Evolutionary conservation across 305 asterid species (phyloP).

Genomic region (Solanum hybrid): DNA sequence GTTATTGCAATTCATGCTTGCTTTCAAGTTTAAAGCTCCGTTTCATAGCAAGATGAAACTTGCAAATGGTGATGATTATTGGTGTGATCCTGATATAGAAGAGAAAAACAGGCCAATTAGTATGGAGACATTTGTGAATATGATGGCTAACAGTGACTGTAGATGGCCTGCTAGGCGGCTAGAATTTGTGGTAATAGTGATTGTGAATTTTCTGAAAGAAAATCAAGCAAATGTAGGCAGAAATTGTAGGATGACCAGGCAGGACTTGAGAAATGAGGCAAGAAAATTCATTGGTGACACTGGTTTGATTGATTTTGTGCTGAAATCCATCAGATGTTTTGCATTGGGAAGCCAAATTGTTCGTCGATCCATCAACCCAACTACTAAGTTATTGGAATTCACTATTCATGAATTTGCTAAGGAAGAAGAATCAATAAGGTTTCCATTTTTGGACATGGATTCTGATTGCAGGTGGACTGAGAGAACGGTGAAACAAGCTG

Average conservation of each 20-base stretch:
- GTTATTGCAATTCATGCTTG: slow-evolving; percentile 43
- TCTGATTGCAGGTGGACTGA: slow-evolving; percentile 21
- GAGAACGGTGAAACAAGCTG: slow-evolving; percentile 16
- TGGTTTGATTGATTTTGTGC: slow-evolving; percentile 53
- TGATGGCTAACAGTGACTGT: slow-evolving; percentile 37
- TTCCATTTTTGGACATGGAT: background rate
- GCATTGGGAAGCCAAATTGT: slow-evolving; percentile 23
- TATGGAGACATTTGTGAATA: slow-evolving; percentile 29
- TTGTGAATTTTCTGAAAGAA: slow-evolving; percentile 43
- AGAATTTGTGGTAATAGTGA: slow-evolving; percentile 35
- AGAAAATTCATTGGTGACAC: slow-evolving; percentile 41
- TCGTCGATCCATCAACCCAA: slow-evolving; percentile 21
- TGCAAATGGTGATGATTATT: background rate
- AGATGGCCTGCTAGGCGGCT: slow-evolving; percentile 67
- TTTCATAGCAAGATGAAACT: slow-evolving; percentile 1
- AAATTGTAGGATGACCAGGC: slow-evolving; percentile 38
- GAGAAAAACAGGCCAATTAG: slow-evolving; percentile 22
- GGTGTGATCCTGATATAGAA: slow-evolving; percentile 9
- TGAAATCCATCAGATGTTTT: slow-evolving; percentile 35
- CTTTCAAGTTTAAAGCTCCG: slow-evolving; percentile 15
- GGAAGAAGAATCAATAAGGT: slow-evolving; percentile 4
- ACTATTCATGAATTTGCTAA: slow-evolving; percentile 14
- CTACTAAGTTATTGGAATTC: slow-evolving; percentile 25
- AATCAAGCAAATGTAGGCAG: slow-evolving; percentile 16
- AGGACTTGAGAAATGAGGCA: slow-evolving; percentile 47